phyloP scores from a whole-genome alignment of 805 yeast genomes.

The Candida andamanensis region DNA sequence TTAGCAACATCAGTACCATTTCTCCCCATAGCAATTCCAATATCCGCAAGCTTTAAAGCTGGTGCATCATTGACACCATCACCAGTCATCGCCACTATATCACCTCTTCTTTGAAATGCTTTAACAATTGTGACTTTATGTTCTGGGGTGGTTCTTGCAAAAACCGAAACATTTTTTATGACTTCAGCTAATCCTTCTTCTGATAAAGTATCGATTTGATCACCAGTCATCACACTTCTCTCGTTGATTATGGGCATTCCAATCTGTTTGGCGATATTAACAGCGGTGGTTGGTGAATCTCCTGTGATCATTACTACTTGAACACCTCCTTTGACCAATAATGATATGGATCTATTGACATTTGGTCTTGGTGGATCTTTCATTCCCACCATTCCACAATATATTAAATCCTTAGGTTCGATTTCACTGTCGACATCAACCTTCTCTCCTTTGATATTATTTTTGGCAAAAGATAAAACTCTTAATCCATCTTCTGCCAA shows the following conservation, averaged over 20 bases:
- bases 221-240: constrained; percentile 78
- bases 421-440: constrained; percentile 22
- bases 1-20: constrained; percentile 98
- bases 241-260: constrained; percentile 77
- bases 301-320: constrained; percentile 98
- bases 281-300: constrained; percentile 83
- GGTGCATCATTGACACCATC: constrained; percentile 99
- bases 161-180: constrained; percentile 77
- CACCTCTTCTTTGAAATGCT: constrained; percentile 86
- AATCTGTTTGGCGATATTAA: constrained; percentile 78
- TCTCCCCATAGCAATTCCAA: constrained; percentile 90
- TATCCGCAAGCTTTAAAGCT: constrained; percentile 93
- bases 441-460: constrained; percentile 26
- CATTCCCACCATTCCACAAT: constrained; percentile 90
- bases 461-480: constrained; percentile 73
- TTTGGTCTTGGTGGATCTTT: constrained; percentile 96
- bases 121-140: constrained; percentile 86
- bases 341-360: constrained; percentile 69
- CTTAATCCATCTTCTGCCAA: constrained; percentile 84
- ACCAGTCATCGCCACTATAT: constrained; percentile 98
- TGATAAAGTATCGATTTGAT: constrained; percentile 65
- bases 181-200: constrained; percentile 71
- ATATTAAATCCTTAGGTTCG: constrained; percentile 58
- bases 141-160: constrained; percentile 94
- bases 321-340: constrained; percentile 86